Conservation (phyloP, 1,284 basidiomycete genomes). For the Irpex rosettiformis region DNA sequence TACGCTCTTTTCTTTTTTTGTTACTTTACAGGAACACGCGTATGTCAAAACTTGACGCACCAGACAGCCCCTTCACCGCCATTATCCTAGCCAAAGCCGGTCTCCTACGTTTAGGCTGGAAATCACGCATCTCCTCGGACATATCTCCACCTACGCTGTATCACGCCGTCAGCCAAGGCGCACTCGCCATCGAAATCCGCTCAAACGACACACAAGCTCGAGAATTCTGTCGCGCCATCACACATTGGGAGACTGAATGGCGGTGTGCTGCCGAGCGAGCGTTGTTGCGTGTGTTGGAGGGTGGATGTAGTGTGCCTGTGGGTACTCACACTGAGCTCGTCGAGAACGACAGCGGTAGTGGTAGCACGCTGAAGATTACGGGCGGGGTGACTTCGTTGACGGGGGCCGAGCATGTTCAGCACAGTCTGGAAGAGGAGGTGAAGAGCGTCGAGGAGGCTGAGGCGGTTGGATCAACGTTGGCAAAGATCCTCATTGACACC, state of each 20-base stretch:
- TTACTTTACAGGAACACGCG: constrained; percentile 82
- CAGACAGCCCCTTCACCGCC: constrained; percentile 81
- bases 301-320: constrained; percentile 97
- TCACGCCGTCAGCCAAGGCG: constrained; percentile 94
- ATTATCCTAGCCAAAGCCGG: constrained; percentile 95
- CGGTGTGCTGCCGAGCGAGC: constrained; percentile 82
- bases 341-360: constrained; percentile 28
- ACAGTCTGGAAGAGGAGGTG: constrained; percentile 56
- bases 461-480: constrained; percentile 63
- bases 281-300: constrained; percentile 85
- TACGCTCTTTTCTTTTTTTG: neutral
- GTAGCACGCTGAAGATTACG: constrained; percentile 54
- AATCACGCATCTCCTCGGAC: constrained; percentile 78
- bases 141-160: constrained; percentile 74
- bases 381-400: constrained; percentile 81
- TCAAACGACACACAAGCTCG: constrained; percentile 60
- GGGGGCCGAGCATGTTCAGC: constrained; percentile 68
- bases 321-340: constrained; percentile 66
- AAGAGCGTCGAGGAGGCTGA: constrained; percentile 60
- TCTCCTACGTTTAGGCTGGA: constrained; percentile 79
- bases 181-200: constrained; percentile 87
- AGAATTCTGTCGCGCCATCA: constrained; percentile 63
- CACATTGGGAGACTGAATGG: constrained; percentile 77
- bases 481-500: constrained; percentile 54
- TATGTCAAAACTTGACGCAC: constrained; percentile 86